Base-by-base conservation (phyloP, 2,329 filamentous ascomycete species). In the Cladosporium sp. region DNA sequence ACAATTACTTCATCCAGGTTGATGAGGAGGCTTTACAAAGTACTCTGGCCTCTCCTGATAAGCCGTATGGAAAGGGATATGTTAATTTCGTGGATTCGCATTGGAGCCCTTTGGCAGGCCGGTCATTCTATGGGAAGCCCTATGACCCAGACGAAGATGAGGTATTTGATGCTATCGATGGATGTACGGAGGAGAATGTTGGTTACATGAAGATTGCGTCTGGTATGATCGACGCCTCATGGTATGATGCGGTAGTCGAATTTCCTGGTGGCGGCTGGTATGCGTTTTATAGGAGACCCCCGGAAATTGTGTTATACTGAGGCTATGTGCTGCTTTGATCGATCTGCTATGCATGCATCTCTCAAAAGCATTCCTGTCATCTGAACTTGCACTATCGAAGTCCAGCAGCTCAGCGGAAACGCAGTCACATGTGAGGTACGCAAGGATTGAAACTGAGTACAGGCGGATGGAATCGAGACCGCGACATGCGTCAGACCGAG, bases 101-200 rank as follows among this genome's bases (percentile, higher is more conserved):
- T 20, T 53, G 50, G 50, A 12, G 20, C 3, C 19, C 36, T 25
- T 12, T 53, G 15, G 19, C 4, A 6, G 6, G 7, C 13, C 48
- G 17, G 13, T 12, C 15, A 17, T 2, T n/a, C 24, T 5, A 15
- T 12, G 9, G 28, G 35, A 17, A 52, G 22, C 19, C 8, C 12
- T 13, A 8, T 40, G 32, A 51, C 17, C 25, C 34, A 1, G 36
- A 39, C 3, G 3, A n/a, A 3, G 22, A 44, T 19, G 35, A 3
- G 19, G 50, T 53, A 20, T 34, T 53, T 9, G 35, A 53, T 34
- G 20, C 36, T 7, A 17, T 53, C 15, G 50, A 42, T 17, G 36
- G 50, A 32, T 53, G 50, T 12, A 42, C 36, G 19, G 35, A 53
- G 22, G 50, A 54, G 22, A 20, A 45, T 36, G 37, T 54, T 12